A percentile compares a stretch with the other conserved stretches of the same genome.
These are phyloP conservation scores for Zarea fungicola DNA, from an alignment of 2,329 filamentous ascomycete genomes.

Conservation along the genomic window DNA sequence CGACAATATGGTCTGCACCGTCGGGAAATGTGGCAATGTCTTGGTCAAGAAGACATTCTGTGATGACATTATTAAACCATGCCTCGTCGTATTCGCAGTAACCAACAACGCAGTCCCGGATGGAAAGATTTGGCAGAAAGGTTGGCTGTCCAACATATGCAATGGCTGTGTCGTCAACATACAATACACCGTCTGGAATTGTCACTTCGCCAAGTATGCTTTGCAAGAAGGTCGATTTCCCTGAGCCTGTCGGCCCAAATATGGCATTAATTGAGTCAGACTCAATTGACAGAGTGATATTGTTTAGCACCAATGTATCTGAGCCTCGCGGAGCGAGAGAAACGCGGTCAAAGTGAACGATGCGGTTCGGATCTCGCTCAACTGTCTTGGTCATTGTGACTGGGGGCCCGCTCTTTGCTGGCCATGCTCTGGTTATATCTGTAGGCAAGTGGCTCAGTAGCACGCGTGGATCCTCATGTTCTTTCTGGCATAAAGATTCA, in stretches of 20 bases:
- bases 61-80: not conserved
- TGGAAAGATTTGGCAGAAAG: not conserved
- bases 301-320: not conserved
- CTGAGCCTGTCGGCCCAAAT: not conserved
- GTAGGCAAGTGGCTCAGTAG: not conserved
- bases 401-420: not conserved
- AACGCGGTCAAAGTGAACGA: not conserved
- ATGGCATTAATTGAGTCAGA: not conserved
- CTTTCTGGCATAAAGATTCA: not conserved
- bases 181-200: not conserved
- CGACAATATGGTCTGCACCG: not conserved
- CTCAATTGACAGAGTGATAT: not conserved
- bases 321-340: not conserved
- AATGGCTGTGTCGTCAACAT: not conserved
- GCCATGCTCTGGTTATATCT: not conserved
- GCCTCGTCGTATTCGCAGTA: not conserved
- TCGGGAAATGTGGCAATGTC: not conserved
- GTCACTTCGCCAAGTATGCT: not conserved
- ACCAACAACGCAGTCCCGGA: not conserved
- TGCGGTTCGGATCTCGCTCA: not conserved
- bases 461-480: not conserved
- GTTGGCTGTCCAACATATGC: not conserved
- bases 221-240: not conserved
- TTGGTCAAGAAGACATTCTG: not conserved
- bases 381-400: not conserved